phyloP scores from a whole-genome alignment of 768 basidiomycete genomes.

The Amanita fuliginea region DNA sequence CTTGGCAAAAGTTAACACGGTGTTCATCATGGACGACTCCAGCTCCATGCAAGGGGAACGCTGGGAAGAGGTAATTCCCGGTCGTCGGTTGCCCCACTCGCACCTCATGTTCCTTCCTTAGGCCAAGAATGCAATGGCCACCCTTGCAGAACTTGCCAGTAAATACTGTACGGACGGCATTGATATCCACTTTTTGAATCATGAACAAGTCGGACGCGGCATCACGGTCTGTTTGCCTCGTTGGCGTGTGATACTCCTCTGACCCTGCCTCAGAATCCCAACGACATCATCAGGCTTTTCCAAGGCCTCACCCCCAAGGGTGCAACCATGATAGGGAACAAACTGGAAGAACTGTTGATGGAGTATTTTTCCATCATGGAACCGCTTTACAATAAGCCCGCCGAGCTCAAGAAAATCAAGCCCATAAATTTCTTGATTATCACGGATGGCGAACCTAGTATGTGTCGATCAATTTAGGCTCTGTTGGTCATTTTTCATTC shows the following conservation, averaged over 20 bases:
- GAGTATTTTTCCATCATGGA: slow-evolving; percentile 5
- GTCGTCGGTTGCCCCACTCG: background rate
- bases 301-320: slow-evolving; percentile 30
- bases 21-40: slow-evolving; percentile 53
- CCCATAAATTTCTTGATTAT: slow-evolving; percentile 50
- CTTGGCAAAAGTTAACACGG: slow-evolving; percentile 33
- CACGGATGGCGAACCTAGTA: slow-evolving; percentile 55
- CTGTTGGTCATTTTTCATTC: background rate
- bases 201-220: slow-evolving; percentile 18
- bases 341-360: slow-evolving; percentile 20
- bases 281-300: slow-evolving; percentile 31
- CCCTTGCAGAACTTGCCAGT: slow-evolving; percentile 35
- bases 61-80: slow-evolving; percentile 38
- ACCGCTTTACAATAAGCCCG: background rate
- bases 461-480: slow-evolving; percentile 11
- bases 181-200: slow-evolving; percentile 52
- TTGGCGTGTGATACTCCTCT: background rate
- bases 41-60: slow-evolving; percentile 36
- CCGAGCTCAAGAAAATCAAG: slow-evolving; percentile 27
- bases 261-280: slow-evolving; percentile 20
- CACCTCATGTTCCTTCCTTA: slow-evolving; percentile 10
- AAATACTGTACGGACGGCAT: slow-evolving; percentile 48
- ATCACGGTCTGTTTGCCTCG: slow-evolving; percentile 22
- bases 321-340: slow-evolving; percentile 31
- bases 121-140: slow-evolving; percentile 35